phyloP scores from a whole-genome alignment of 345 rosid species.

The Lumnitzera littorea region DNA sequence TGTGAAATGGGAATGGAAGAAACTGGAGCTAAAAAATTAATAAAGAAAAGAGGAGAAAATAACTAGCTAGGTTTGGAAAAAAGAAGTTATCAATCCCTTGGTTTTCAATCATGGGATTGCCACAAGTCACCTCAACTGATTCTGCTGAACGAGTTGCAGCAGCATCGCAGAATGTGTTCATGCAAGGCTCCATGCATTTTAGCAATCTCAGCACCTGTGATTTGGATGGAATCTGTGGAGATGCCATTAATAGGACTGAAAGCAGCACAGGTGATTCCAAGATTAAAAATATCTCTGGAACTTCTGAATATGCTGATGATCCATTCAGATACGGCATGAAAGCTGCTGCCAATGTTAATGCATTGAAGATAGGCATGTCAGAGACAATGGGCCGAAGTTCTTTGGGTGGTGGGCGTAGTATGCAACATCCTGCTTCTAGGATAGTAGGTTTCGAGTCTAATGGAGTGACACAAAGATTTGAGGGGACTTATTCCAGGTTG shows the following conservation, averaged over 20 bases:
- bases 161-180: conserved; percentile 28
- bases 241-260: conserved; percentile 18
- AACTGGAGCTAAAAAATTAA: conserved; percentile 4
- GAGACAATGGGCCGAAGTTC: conserved; percentile 27
- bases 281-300: conserved; percentile 40
- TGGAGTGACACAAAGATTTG: conserved; percentile 21
- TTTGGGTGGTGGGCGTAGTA: conserved; percentile 24
- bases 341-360: conserved; percentile 37
- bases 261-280: conserved; percentile 41
- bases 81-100: conserved; percentile 15
- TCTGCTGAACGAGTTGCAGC: conserved; percentile 35
- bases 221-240: conserved; percentile 42
- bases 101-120: conserved; percentile 63
- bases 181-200: conserved; percentile 40
- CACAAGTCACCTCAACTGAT: conserved; percentile 54
- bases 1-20: neutral
- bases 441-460: conserved; percentile 71
- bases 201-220: conserved; percentile 40
- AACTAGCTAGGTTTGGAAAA: conserved; percentile 1
- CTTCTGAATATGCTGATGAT: conserved; percentile 34
- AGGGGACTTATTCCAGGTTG: conserved; percentile 25
- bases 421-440: conserved; percentile 52
- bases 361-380: conserved; percentile 27
- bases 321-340: conserved; percentile 21
- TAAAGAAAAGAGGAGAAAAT: conserved; percentile 1